Conservation (phyloP, 164 flowering plant species). For the Chimonanthus salicifolius region DNA sequence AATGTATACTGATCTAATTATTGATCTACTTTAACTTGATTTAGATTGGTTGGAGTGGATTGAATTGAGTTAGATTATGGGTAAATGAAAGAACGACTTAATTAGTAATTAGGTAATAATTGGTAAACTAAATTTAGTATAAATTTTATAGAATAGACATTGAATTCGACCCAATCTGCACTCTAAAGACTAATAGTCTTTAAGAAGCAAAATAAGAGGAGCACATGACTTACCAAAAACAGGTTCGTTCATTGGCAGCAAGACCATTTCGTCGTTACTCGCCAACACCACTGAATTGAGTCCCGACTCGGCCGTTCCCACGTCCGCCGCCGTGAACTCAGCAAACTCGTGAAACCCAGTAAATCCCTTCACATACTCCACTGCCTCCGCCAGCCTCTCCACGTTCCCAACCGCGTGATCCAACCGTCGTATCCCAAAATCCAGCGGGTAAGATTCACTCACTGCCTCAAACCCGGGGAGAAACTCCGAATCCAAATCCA, state of each 20-base stretch:
- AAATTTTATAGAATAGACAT: too few species aligned
- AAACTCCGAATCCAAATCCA: constrained; percentile 29
- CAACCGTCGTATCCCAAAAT: constrained; percentile 63
- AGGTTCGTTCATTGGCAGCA: constrained; percentile 86
- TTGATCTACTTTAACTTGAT: too few species aligned
- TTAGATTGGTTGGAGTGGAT: too few species aligned
- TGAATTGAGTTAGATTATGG: too few species aligned
- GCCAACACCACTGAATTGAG: constrained; percentile 76
- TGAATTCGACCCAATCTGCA: too few species aligned
- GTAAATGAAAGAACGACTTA: too few species aligned
- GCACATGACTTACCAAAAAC: constrained; percentile 28
- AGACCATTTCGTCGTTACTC: constrained; percentile 66
- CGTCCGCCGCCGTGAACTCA: constrained; percentile 84
- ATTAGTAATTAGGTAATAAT: too few species aligned
- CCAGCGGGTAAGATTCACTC: constrained; percentile 33
- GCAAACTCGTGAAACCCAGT: constrained; percentile 90
- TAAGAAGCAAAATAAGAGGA: not conserved
- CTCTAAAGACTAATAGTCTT: too few species aligned
- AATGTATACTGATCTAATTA: too few species aligned
- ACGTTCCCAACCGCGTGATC: constrained; percentile 92
- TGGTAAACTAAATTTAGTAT: too few species aligned
- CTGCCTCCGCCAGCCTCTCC: constrained; percentile 47
- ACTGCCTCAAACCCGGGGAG: constrained; percentile 56
- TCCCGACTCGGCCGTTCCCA: constrained; percentile 87
- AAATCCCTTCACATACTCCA: constrained; percentile 51